Base-by-base conservation (phyloP, 139 green algal genomes). In the Chlamydomonas schloesseri region DNA sequence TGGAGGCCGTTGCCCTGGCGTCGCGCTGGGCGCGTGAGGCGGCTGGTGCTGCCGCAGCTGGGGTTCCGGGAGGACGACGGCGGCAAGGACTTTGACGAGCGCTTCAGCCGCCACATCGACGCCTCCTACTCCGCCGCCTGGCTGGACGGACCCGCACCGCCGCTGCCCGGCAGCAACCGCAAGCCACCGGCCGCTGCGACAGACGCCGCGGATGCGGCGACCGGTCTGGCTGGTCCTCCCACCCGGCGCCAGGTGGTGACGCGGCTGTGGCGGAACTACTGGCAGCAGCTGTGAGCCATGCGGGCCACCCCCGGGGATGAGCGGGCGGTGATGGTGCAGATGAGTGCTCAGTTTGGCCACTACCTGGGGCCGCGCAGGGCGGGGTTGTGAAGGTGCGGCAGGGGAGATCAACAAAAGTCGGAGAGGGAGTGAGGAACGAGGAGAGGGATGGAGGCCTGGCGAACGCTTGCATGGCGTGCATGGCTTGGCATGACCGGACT, bases 331-430 rank as follows among this genome's bases (percentile, higher is more conserved):
- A 9, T n/a, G 34, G 23, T 0, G 34, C 69, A 74, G 14, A 23
- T 31, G 28, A 74, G 33, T 1, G 69, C 69, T 18, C 36, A 31
- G 18, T 23, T 31, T 10, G 57, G 69, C 69, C 69, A 74, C 69
- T 23, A 33, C 69, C 34, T 74, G 69, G 69, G 69, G 69, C 34
- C 69, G 10, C 69, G 69, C 69, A 74, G 69, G 69, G 53, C 33
- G 33, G 68, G 33, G 33, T 20, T 4, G 14, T 57, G 50, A 14
- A 11, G 50, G 50, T 14, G 50, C 50, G 14, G 50, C 50, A 57
- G 14, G 50, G 50, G 50, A 57, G 14, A 14, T 21, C 11, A 14
- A 14, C 11, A 11, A 57, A 14, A 14, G 50, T 11, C 11, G 50
- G 14, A 11, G 50, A 14, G 50, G 11, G 11, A 57, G 50, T 11